Base-by-base conservation (phyloP, 371 early-diverging fungal species). In the Thermomucor indicae-seudaticae region DNA sequence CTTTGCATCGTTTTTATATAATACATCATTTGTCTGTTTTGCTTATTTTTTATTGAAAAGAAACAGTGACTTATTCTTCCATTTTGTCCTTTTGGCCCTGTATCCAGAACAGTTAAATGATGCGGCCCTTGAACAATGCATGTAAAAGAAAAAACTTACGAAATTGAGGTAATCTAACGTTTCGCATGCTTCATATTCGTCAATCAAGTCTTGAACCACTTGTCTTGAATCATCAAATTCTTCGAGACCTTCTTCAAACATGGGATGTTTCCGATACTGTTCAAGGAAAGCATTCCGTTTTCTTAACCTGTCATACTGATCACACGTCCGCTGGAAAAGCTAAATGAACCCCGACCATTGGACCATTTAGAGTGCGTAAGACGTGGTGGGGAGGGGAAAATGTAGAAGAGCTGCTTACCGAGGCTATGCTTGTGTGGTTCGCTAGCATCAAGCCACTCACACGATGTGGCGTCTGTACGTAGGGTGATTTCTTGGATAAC, bases 221-320 rank as follows among this genome's bases (percentile, higher is more conserved):
- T 86, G 83, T 43, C 91, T 65, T 48, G 92, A 88, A 45, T 78
- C 78, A 64, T 95, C 95, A 80, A 98, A 96, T 60, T 98, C 98
- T 20, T 92, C 95, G 43, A 95, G 53, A 16, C 81, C 83, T 48
- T 92, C 93, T 1, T 85, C 60, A 69, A 93, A 95, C 78, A 90
- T 81, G 8, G 83, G 59, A 55, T 86, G 86, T 43, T 89, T 88
- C 51, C 86, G 83, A 65, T 99, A 99, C 53, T 91, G 93, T 30
- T 99, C 99, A 62, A 99, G 64, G 72, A 98, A 99, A n/a, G 99
- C 99, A 61, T 96, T 98, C 45, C 98, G 81, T 66, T 93, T 95
- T 64, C 92, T 87, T 49, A 99, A 80, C 35, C 89, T 81, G 71
- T 99, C 99, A 72, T 92, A 99, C 65, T 99, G 99, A 59, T 92